These are phyloP conservation scores for Rhizoclosmatium globosum DNA, from an alignment of 192 early-diverging fungal genomes.

Conservation along the genomic window DNA sequence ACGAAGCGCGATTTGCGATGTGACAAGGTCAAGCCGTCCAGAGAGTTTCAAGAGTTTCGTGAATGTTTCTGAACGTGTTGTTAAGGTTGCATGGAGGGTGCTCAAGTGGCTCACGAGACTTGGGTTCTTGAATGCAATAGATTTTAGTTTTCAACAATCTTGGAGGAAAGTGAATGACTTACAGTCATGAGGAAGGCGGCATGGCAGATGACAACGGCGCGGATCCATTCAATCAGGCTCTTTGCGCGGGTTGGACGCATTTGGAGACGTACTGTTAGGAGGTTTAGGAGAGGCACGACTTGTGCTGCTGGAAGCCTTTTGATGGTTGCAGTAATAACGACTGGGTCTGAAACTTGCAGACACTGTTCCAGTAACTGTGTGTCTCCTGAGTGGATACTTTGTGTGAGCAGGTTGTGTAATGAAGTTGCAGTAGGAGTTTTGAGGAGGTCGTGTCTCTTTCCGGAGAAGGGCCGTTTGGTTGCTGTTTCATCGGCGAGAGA, in stretches of 20 bases:
- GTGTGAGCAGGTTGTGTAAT: constrained; percentile 51
- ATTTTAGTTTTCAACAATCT: no score
- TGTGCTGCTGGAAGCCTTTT: constrained; percentile 43
- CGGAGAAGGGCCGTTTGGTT: background rate
- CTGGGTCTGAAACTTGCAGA: constrained; percentile 41
- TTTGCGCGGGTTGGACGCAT: constrained; percentile 47
- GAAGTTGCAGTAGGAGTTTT: constrained; percentile 46
- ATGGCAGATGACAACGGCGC: constrained; percentile 53
- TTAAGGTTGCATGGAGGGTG: constrained; percentile 47
- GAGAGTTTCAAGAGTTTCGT: constrained; percentile 50
- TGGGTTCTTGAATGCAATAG: constrained; percentile 31
- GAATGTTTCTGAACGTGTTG: constrained; percentile 33
- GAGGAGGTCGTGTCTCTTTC: constrained; percentile 8
- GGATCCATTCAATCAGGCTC: constrained; percentile 58
- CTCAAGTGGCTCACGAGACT: constrained; percentile 40
- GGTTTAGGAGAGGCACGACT: constrained; percentile 54
- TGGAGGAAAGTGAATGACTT: constrained; percentile 22
- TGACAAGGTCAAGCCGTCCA: constrained; percentile 57
- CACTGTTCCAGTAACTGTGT: constrained; percentile 49
- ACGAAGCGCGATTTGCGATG: constrained; percentile 44
- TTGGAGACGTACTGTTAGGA: constrained; percentile 45
- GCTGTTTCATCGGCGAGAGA: background rate
- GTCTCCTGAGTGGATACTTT: constrained; percentile 56
- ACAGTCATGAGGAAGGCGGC: constrained; percentile 54
- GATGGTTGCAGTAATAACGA: constrained; percentile 53